Base-by-base conservation (phyloP, 2,329 filamentous ascomycete genomes). In the Metarhizium rileyi region DNA sequence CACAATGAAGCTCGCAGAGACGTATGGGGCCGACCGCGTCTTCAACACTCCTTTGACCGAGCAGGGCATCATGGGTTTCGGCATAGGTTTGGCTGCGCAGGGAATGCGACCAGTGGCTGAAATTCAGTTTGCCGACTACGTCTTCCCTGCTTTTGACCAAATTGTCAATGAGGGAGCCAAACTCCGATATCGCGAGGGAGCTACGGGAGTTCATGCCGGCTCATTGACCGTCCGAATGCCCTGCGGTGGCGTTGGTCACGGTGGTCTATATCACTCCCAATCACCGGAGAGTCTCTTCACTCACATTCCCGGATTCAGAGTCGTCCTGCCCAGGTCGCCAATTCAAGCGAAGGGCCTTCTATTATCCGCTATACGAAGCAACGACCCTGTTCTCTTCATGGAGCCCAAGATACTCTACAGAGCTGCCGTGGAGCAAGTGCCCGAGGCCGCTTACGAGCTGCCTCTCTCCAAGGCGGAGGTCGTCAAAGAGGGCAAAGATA, bases 21-120 rank as follows among this genome's bases (percentile, higher is more conserved):
- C 88, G 50, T 95, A 93, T 65, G 93, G 93, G 8, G 77, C 81
- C 2, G 86, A 93, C 51, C 78, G 93, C 50, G 90, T 98, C 30
- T 98, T 98, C 75, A 97, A 98, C 68, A 97, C 90, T 18, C 93
- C 93, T 0, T 70, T 98, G 57, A 88, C 85, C 30, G 93, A 98
- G 65, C 93, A 97, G 68, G 93, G 91, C 1, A 91, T 98, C 56
- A 78, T 94, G 52, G 93, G 93, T 0, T 97, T 97, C 62, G 93
- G 85, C 10, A 90, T 97, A 57, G 93, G 93, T 2, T 81, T 84
- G 33, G 90, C 91, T 0, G 87, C 88, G 6, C 86, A 95, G 70
- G 91, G 91, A 23, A 90, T 95, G 86, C 85, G 86, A 50, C 89
- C 93, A 0, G 80, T 97, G 23, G 91, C 91, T 0, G 93, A 98